Conservation (phyloP, 805 yeast species). For the Zygotorulaspora danielsina region DNA sequence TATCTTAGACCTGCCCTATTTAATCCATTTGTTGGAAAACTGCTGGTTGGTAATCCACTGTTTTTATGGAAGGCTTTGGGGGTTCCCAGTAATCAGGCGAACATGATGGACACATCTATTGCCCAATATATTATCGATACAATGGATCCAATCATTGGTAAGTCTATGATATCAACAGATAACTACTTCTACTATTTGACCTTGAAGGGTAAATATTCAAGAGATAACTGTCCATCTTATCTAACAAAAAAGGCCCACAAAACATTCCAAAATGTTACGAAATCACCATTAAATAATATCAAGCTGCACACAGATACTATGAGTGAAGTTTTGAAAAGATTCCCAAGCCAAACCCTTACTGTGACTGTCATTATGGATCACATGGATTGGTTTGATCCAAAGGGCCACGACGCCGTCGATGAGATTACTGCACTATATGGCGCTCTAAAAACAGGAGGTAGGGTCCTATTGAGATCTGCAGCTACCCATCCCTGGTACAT, state of each 20-base stretch:
- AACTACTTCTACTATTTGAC: constrained; percentile 76
- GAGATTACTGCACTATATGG: constrained; percentile 62
- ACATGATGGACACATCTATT: constrained; percentile 71
- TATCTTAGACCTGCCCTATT: constrained; percentile 64
- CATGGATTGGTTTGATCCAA: constrained; percentile 84
- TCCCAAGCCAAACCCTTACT: constrained; percentile 58
- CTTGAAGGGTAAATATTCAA: constrained; percentile 56
- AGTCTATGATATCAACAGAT: constrained; percentile 61
- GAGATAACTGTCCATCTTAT: constrained; percentile 71
- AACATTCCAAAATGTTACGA: constrained; percentile 39
- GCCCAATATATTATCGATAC: constrained; percentile 71
- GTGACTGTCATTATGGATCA: constrained; percentile 86
- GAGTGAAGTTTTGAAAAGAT: constrained; percentile 67
- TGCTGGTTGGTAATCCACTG: constrained; percentile 75
- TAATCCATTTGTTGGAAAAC: constrained; percentile 61
- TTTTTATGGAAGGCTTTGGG: constrained; percentile 86
- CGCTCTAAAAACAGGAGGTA: constrained; percentile 62
- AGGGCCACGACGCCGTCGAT: constrained; percentile 55
- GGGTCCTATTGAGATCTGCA: constrained; percentile 75
- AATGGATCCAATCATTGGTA: constrained; percentile 64
- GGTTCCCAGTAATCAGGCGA: constrained; percentile 82
- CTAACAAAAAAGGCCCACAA: constrained; percentile 56
- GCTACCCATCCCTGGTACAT: constrained; percentile 76
- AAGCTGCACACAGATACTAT: constrained; percentile 77
- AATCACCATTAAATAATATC: constrained; percentile 60